These are phyloP conservation scores for Coprinellus micaceus DNA, from an alignment of 768 basidiomycete species.

Conservation along the genomic window DNA sequence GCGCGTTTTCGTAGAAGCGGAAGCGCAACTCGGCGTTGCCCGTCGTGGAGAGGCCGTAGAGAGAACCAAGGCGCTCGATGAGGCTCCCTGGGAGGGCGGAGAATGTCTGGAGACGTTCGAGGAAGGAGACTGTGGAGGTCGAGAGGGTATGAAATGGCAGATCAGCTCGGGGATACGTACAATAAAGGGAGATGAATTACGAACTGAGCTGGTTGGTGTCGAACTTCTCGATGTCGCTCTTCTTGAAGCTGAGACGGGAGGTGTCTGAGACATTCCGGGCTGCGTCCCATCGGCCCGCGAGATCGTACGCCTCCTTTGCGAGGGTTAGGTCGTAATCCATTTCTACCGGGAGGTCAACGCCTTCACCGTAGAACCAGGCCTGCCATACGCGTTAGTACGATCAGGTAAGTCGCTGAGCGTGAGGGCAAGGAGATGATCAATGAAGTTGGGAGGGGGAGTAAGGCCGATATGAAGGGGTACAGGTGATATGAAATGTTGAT, in stretches of 20 bases:
- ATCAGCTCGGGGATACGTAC: neutral
- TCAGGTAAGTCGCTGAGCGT: neutral
- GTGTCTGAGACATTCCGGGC: conserved; percentile 48
- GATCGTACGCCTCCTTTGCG: conserved; percentile 62
- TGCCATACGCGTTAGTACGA: conserved; percentile 18
- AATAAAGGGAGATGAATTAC: conserved; percentile 15
- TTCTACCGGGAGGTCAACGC: conserved; percentile 65
- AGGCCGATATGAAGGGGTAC: neutral
- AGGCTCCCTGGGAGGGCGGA: conserved; percentile 56
- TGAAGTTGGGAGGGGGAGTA: neutral
- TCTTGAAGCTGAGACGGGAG: conserved; percentile 49
- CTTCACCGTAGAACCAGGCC: conserved; percentile 85
- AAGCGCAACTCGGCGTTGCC: conserved; percentile 74
- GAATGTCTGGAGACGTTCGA: conserved; percentile 72
- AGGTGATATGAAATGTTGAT: neutral
- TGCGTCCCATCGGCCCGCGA: conserved; percentile 72
- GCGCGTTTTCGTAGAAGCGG: conserved; percentile 72
- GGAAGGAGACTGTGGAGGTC: conserved; percentile 66
- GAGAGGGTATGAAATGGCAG: neutral
- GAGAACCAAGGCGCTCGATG: conserved; percentile 52
- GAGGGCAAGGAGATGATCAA: neutral
- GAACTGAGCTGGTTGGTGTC: conserved; percentile 75
- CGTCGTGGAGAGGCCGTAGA: conserved; percentile 49
- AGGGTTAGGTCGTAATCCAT: conserved; percentile 74
- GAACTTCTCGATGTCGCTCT: conserved; percentile 58